phyloP scores from a whole-genome alignment of 768 basidiomycete genomes.

The Mycena vitilis region DNA sequence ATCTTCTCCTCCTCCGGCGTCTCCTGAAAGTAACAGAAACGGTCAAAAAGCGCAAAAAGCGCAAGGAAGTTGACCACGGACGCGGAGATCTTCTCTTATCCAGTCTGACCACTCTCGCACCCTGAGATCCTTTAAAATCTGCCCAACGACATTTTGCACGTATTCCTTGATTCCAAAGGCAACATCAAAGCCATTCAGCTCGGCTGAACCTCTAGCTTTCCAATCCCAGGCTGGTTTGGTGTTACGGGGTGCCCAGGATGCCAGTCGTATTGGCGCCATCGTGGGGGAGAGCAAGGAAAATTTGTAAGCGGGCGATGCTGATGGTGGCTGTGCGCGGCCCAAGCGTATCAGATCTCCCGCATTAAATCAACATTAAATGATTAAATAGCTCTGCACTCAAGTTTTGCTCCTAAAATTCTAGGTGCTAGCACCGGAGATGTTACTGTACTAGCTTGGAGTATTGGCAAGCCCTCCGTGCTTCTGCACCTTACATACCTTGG shows the following conservation, averaged over 20 bases:
- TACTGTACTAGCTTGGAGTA: too few species aligned
- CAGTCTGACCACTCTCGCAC: constrained; percentile 10
- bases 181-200: constrained; percentile 1
- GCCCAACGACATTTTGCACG: constrained; percentile 20
- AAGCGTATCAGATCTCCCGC: too few species aligned
- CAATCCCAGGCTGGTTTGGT: constrained; percentile 20
- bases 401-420: too few species aligned
- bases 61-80: background rate
- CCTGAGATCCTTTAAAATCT: constrained; percentile 14
- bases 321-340: background rate
- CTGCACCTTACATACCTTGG: too few species aligned
- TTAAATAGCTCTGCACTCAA: too few species aligned
- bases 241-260: constrained; percentile 16
- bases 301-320: background rate
- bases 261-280: constrained; percentile 15
- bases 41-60: background rate
- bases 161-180: constrained; percentile 24
- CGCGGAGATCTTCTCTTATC: constrained; percentile 10
- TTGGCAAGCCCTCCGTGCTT: too few species aligned
- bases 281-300: background rate
- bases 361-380: too few species aligned
- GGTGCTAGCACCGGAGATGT: too few species aligned
- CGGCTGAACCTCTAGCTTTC: constrained; percentile 10
- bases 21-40: background rate
- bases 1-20: background rate